These are phyloP conservation scores for Nothophaeocryptopus gaeumannii DNA, from an alignment of 2,329 filamentous ascomycete species.

Conservation along the genomic window DNA sequence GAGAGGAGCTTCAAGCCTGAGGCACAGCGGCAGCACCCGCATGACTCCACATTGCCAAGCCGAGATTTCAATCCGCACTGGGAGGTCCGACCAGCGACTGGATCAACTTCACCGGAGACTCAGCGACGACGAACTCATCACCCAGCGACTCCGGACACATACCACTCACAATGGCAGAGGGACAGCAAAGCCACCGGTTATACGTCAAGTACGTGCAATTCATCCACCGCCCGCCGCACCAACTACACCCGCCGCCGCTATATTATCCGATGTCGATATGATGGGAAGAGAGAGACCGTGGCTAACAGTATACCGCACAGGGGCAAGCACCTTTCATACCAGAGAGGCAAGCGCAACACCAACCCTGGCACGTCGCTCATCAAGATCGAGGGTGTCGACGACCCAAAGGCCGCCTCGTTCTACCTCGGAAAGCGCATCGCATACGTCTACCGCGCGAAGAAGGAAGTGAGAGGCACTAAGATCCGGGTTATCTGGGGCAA, in stretches of 20 bases:
- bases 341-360: conserved; percentile 88
- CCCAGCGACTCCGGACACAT: conserved; percentile 17
- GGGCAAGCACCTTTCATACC: conserved; percentile 98
- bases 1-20: neutral
- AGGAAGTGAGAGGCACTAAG: conserved; percentile 95
- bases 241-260: neutral
- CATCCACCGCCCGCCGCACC: conserved; percentile 2
- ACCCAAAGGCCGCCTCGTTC: conserved; percentile 89
- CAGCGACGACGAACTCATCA: conserved; percentile 11
- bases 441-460: conserved; percentile 95
- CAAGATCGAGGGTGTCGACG: conserved; percentile 98
- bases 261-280: conserved; percentile 1
- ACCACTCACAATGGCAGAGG: conserved; percentile 28
- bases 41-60: no score
- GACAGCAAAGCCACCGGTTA: conserved; percentile 33
- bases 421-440: conserved; percentile 99
- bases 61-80: no score
- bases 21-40: conserved; percentile 1
- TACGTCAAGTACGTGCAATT: conserved; percentile 34
- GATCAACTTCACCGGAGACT: no score
- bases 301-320: conserved; percentile 12
- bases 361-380: conserved; percentile 80
- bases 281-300: neutral
- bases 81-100: no score
- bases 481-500: conserved; percentile 99